Evolutionary conservation across 73 alveolate species (phyloP).

Genomic region (Paramecium pentaurelia): DNA sequence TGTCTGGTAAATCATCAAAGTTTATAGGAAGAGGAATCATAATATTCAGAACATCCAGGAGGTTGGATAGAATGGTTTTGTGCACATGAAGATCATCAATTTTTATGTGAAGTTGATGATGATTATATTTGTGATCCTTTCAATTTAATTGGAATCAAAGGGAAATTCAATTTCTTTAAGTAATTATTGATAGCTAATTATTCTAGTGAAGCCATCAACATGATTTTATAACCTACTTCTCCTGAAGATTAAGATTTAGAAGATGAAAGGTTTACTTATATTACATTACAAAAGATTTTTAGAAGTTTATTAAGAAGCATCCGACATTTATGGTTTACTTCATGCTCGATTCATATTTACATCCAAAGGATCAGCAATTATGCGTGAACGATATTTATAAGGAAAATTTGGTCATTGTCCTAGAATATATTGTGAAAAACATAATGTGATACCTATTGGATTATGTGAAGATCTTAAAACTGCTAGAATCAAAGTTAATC

Average conservation of each 20-base stretch:
- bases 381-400: constrained; percentile 71
- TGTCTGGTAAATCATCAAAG: constrained; percentile 33
- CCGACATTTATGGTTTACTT: constrained; percentile 88
- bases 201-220: constrained; percentile 66
- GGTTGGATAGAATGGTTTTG: constrained; percentile 94
- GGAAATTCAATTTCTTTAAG: constrained; percentile 59
- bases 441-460: constrained; percentile 88
- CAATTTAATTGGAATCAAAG: constrained; percentile 70
- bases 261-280: constrained; percentile 64
- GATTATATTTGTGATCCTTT: constrained; percentile 80
- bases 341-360: constrained; percentile 86
- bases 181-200: not conserved
- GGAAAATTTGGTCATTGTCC: constrained; percentile 91
- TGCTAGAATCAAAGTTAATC: constrained; percentile 77
- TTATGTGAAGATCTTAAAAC: constrained; percentile 82
- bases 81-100: constrained; percentile 90
- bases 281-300: constrained; percentile 65
- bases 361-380: constrained; percentile 77
- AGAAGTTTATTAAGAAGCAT: constrained; percentile 82
- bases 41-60: constrained; percentile 54
- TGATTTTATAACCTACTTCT: constrained; percentile 81
- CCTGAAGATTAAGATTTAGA: constrained; percentile 88
- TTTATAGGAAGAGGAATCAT: constrained; percentile 28
- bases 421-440: constrained; percentile 90
- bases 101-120: constrained; percentile 83